A percentile compares a stretch with the other conserved stretches of the same genome.
Conservation (phyloP, 2,329 filamentous ascomycete genomes). For the Dactylellina sp. region DNA sequence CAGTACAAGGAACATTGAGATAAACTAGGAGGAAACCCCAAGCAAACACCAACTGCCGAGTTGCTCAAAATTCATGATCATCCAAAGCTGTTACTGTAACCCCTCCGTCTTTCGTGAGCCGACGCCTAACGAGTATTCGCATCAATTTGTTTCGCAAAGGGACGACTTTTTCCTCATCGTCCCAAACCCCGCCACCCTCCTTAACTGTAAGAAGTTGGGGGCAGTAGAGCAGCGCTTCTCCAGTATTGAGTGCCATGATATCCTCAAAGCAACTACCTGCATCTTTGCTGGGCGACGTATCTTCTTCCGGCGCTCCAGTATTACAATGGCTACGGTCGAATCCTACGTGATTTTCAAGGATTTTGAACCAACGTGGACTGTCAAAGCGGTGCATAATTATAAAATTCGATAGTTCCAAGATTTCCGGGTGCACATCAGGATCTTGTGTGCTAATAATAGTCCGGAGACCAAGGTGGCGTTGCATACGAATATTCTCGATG, state of each 20-base stretch:
- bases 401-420: slow-evolving; percentile 78
- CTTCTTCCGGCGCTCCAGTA: neutral
- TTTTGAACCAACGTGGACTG: slow-evolving; percentile 72
- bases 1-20: neutral
- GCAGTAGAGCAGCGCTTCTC: slow-evolving; percentile 63
- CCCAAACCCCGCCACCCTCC: neutral
- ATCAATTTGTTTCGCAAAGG: slow-evolving; percentile 14
- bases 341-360: slow-evolving; percentile 62
- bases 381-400: slow-evolving; percentile 79
- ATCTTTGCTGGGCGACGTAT: neutral
- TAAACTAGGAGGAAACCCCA: neutral
- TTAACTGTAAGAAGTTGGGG: slow-evolving; percentile 25
- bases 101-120: slow-evolving; percentile 40
- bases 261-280: slow-evolving; percentile 64
- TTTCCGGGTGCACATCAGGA: slow-evolving; percentile 75
- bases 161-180: neutral
- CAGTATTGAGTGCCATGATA: slow-evolving; percentile 67
- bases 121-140: slow-evolving; percentile 26
- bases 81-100: slow-evolving; percentile 18
- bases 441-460: slow-evolving; percentile 82
- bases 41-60: neutral
- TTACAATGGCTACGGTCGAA: neutral
- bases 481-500: slow-evolving; percentile 74
- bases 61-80: slow-evolving; percentile 1
- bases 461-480: slow-evolving; percentile 76